phyloP scores from a whole-genome alignment of 305 asterid species.

The Plantago coronopus region DNA sequence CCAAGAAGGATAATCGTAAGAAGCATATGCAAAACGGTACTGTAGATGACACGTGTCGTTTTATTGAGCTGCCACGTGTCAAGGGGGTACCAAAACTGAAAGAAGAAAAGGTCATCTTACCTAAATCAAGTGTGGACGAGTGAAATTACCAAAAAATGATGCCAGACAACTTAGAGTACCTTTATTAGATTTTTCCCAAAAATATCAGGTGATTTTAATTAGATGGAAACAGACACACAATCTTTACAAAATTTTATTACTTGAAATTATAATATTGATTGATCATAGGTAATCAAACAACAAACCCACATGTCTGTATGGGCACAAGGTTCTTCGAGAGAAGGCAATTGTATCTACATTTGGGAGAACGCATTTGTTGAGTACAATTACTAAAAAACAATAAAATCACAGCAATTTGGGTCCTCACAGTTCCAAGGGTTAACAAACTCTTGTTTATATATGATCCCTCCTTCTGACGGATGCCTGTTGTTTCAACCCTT shows the following conservation, averaged over 20 bases:
- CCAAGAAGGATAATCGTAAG: too few relatives aligned
- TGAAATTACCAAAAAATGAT: too few relatives aligned
- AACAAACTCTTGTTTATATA: slow-evolving; percentile 94
- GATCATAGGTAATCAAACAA: slow-evolving; percentile 14
- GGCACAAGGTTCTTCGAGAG: background rate
- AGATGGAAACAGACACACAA: too few relatives aligned
- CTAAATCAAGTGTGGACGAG: too few relatives aligned
- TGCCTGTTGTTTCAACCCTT: slow-evolving; percentile 84
- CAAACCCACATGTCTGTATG: background rate
- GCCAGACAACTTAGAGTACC: too few relatives aligned
- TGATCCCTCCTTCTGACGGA: slow-evolving; percentile 95
- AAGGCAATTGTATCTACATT: slow-evolving; percentile 10
- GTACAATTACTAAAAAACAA: slow-evolving; percentile 34
- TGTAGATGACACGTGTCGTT: too few relatives aligned
- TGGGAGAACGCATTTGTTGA: slow-evolving; percentile 17
- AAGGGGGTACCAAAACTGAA: too few relatives aligned
- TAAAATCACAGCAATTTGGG: slow-evolving; percentile 32
- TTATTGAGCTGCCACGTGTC: too few relatives aligned
- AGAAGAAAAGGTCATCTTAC: too few relatives aligned
- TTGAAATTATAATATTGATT: background rate
- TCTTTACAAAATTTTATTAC: too few relatives aligned
- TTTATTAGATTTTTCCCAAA: too few relatives aligned
- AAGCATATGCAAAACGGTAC: background rate
- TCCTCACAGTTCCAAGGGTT: slow-evolving; percentile 99
- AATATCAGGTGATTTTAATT: too few relatives aligned